Percentiles rank a stretch among this genome's conserved stretches.
phyloP scores from a whole-genome alignment of 2,329 filamentous ascomycete genomes.

The Cercospora sp. region DNA sequence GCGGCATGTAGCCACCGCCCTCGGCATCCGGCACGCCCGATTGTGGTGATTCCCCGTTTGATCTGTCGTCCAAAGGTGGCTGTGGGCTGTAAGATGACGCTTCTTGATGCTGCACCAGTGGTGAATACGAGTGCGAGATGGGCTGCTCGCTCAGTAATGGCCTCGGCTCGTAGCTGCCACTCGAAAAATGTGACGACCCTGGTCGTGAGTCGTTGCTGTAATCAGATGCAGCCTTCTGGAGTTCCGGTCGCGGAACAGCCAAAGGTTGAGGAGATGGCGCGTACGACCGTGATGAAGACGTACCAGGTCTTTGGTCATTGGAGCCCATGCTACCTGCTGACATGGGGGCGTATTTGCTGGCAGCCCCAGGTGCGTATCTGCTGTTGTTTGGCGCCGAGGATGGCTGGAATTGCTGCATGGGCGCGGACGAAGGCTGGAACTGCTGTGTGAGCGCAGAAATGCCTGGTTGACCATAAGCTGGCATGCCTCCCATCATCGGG shows the following conservation, averaged over 20 bases:
- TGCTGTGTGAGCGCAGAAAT: constrained; percentile 19
- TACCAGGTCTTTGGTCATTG: constrained; percentile 30
- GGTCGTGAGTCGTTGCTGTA: constrained; percentile 35
- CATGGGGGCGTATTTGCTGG: constrained; percentile 26
- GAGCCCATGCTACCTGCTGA: constrained; percentile 20
- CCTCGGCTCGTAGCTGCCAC: constrained; percentile 36
- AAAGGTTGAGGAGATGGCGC: constrained; percentile 29
- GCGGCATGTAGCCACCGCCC: constrained; percentile 48
- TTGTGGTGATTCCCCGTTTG: constrained; percentile 5
- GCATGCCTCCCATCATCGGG: constrained; percentile 42
- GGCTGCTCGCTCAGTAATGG: constrained; percentile 32
- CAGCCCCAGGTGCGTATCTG: constrained; percentile 34
- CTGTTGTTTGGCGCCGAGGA: constrained; percentile 30
- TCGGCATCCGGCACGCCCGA: constrained; percentile 17
- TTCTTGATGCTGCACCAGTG: constrained; percentile 9
- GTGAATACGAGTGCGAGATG: constrained; percentile 24
- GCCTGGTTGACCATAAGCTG: constrained; percentile 28
- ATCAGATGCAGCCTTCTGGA: constrained; percentile 33
- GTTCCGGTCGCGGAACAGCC: constrained; percentile 33
- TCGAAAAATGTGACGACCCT: constrained; percentile 33
- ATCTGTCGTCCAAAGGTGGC: neutral
- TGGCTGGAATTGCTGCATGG: constrained; percentile 25
- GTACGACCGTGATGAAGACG: constrained; percentile 28
- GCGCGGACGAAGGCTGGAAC: constrained; percentile 26
- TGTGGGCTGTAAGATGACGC: constrained; percentile 2